Evolutionary conservation across 2,329 filamentous ascomycete genomes (phyloP), one percentile per base, ranked within the genome.

Genomic region (Calonectria hongkongensis): DNA sequence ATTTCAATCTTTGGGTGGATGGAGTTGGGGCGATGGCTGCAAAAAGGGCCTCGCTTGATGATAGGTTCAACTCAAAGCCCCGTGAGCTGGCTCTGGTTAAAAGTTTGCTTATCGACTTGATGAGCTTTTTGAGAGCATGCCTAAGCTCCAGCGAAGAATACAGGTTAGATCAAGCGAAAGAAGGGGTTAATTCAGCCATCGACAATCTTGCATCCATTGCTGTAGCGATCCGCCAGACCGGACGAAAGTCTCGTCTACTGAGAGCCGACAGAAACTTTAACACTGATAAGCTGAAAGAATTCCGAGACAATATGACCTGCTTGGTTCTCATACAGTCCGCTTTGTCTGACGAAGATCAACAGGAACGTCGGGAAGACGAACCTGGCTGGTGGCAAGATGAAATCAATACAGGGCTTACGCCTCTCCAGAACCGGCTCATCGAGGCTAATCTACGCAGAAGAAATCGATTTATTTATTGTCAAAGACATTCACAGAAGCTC

Each of bases 1-100:
- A 74, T n/a, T 73, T 73, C 27, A 65, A 64, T 21, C 48, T 74
- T 3, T 74, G 73, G 73, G 70, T 65, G 6, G 73, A 74, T 51
- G 56, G 66, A n/a, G 73, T 74, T n/a, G 70, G 73, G 28, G 73
- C 73, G 4, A 47, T 70, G 58, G 73, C 73, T 27, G 66, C 48
- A 12, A 48, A 45, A 16, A 68, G 47, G 12, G 73, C 68, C 4
- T 75, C 68, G 0, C 50, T 71, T 4, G 65, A 72, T 66, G 41
- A 39, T 15, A 66, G 73, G 27, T 63, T 74, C 15, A 39, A 58
- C 5, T 39, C 60, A 13, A 58, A 67, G 25, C 45, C 63, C 12
- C 47, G 58, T 16, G 73, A 70, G 43, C 56, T 74, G 5, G 18
- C n/a, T 5, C 39, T 72, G 10, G 48, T 65, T 13, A 66, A 66